Percentiles rank a stretch among this genome's conserved stretches.
phyloP scores from a whole-genome alignment of 2,329 filamentous ascomycete genomes.

The Thielaviopsis populi region DNA sequence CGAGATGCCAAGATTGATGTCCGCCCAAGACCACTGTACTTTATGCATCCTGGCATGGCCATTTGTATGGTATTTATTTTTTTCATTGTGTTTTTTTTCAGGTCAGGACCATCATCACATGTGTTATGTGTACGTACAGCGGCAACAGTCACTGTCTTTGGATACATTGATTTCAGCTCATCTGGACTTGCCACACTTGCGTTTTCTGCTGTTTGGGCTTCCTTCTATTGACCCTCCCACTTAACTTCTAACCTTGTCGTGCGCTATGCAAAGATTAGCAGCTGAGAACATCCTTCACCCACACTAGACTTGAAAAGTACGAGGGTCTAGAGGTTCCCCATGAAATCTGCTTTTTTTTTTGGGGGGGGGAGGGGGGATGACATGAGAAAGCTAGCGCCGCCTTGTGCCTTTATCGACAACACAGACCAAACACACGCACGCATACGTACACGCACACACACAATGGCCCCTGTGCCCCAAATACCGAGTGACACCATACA shows the following conservation, averaged over 20 bases:
- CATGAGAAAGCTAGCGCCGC: too few relatives aligned
- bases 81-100: background rate
- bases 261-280: background rate
- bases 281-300: background rate
- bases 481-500: background rate
- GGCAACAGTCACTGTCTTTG: constrained; percentile 16
- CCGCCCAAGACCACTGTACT: background rate
- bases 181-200: background rate
- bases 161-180: constrained; percentile 10
- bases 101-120: background rate
- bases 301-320: background rate
- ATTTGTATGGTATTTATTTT: background rate
- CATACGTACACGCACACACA: background rate
- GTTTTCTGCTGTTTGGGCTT: background rate
- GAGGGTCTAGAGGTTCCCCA: background rate
- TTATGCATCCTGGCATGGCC: background rate
- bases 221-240: background rate
- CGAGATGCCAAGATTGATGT: background rate
- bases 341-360: too few relatives aligned
- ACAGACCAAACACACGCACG: too few relatives aligned
- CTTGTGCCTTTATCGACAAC: too few relatives aligned
- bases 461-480: background rate
- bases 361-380: too few relatives aligned
- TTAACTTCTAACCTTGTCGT: background rate
- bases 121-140: background rate